Evolutionary conservation across 2,329 filamentous ascomycete species (phyloP), one percentile per base, ranked within the genome.

Genomic region (Apiospora aurea): DNA sequence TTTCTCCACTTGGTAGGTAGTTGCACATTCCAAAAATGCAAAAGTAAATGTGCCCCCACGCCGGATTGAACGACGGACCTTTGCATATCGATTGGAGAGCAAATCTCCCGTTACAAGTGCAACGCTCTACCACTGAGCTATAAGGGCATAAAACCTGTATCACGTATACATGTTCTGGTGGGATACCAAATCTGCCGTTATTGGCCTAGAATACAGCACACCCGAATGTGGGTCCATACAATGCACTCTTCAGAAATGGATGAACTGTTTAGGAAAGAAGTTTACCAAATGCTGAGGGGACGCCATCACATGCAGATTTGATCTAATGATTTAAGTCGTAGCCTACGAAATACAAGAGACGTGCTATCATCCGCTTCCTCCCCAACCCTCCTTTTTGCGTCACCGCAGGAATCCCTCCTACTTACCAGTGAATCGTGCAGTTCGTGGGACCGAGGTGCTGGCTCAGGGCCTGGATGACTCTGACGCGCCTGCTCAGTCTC

Each of bases 81-180:
- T 64, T 64, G 57, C 57, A 64, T 64, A 34, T 18, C 14, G 21
- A 34, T 16, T 29, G 51, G 51, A 26, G 4, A 4, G 13, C 47
- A 6, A n/a, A 2, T 51, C 8, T 13, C 34, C 8, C 21, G 1
- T 11, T 64, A 64, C 57, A 64, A 64, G 57, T 64, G 57, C 57
- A 64, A 64, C 57, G 57, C 57, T 64, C 57, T 64, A 64, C 57
- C 57, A 64, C 57, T 64, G 57, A 64, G 57, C 57, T 64, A 64
- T 64, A 64, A 64, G 57, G 57, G 57, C 57, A 21, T 13, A 5
- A 14, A 3, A 49, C 14, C 3, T 29, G 26, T 29, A 43, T 1
- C 41, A 43, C 2, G 1, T 11, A 10, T 11, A 41, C 7, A 7
- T 41, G 10, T 43, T 43, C 41, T 43, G 34, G 34, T 38, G 7